A percentile compares a stretch with the other conserved stretches of the same genome.
phyloP scores from a whole-genome alignment of 2,329 filamentous ascomycete species.

The Coniochaeta sp. region DNA sequence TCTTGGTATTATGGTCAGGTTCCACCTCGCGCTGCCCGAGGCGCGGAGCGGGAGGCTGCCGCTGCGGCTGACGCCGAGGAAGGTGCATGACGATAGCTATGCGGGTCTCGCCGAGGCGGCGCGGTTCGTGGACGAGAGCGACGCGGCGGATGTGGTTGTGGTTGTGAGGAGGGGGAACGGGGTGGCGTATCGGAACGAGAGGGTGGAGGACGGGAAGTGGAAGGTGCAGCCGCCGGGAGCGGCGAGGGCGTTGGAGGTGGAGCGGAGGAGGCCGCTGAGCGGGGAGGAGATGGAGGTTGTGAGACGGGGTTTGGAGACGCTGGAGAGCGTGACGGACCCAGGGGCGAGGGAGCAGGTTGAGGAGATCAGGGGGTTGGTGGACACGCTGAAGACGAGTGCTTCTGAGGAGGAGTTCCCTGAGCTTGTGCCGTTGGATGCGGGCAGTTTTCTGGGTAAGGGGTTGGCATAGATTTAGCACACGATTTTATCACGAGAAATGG shows the following conservation, averaged over 20 bases:
- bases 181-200: conserved; percentile 20
- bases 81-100: conserved; percentile 39
- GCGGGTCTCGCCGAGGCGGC: conserved; percentile 28
- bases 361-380: conserved; percentile 1
- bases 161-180: conserved; percentile 29
- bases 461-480: not conserved
- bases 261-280: conserved; percentile 7
- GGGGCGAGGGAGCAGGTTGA: not conserved
- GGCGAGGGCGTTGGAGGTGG: conserved; percentile 8
- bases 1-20: conserved; percentile 33
- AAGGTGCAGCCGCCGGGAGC: conserved; percentile 2
- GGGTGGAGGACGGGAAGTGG: not conserved
- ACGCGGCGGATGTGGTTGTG: conserved; percentile 25
- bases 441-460: conserved; percentile 4
- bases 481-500: not conserved
- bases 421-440: conserved; percentile 1
- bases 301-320: not conserved
- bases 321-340: conserved; percentile 1
- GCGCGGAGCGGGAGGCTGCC: conserved; percentile 26
- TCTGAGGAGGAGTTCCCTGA: not conserved
- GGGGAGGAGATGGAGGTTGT: conserved; percentile 7
- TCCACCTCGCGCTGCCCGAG: conserved; percentile 26
- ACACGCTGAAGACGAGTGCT: not conserved
- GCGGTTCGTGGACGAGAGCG: conserved; percentile 24
- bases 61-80: conserved; percentile 31